Evolutionary conservation across 2,329 filamentous ascomycete species (phyloP).

Genomic region (Raffaelea arxii): DNA sequence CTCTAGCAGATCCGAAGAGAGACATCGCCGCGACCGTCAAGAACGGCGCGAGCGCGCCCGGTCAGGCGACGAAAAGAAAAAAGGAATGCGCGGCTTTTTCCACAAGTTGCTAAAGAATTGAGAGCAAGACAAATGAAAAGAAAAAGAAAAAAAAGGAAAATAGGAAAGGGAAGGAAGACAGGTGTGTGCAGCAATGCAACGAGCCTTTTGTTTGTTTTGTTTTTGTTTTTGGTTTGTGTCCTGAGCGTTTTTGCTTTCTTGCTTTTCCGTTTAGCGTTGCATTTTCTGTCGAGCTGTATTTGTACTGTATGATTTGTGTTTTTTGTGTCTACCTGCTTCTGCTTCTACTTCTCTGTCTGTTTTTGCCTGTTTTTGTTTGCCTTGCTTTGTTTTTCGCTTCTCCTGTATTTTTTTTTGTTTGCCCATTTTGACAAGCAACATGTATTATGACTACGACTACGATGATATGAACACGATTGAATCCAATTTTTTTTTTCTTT

Average conservation of each 20-base stretch:
- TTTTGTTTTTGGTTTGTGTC: not conserved
- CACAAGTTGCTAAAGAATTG: conserved; percentile 8
- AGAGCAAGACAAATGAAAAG: not conserved
- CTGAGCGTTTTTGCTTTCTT: not conserved
- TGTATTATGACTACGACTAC: too few relatives aligned
- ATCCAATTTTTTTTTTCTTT: too few relatives aligned
- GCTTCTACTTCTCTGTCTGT: not conserved
- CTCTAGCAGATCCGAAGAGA: conserved; percentile 7
- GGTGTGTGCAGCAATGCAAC: not conserved
- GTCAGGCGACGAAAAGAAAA: conserved; percentile 9
- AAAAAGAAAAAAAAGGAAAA: not conserved
- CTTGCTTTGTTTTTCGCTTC: not conserved
- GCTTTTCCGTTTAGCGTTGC: not conserved
- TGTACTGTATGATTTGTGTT: not conserved
- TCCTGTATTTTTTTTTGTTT: not conserved
- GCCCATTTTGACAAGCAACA: not conserved
- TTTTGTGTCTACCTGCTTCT: not conserved
- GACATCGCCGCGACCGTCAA: conserved; percentile 13
- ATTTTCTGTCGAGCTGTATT: too few relatives aligned
- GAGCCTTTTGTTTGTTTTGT: not conserved
- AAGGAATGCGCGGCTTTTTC: conserved; percentile 11
- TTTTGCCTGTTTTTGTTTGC: not conserved
- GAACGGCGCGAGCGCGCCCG: conserved; percentile 12
- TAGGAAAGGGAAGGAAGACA: not conserved
- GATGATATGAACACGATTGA: too few relatives aligned